Evolutionary conservation across 148 eudicot species (phyloP).

Genomic region (Amaranthus cruentus): DNA sequence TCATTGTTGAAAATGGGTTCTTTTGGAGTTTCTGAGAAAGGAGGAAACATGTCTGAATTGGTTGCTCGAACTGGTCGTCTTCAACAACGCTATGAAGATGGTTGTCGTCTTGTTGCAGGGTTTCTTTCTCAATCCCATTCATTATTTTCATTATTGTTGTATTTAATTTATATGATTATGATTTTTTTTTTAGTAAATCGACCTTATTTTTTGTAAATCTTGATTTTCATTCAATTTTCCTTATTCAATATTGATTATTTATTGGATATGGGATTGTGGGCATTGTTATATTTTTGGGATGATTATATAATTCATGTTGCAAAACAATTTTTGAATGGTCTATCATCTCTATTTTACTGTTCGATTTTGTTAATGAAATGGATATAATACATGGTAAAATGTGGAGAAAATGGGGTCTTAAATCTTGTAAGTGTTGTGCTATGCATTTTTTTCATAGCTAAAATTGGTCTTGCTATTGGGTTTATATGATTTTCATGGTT

Average conservation of each 20-base stretch:
- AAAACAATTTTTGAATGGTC: background rate
- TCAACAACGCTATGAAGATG: slow-evolving; percentile 73
- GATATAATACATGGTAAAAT: background rate
- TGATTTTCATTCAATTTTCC: too few species aligned
- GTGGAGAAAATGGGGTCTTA: background rate
- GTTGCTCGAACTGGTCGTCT: slow-evolving; percentile 88
- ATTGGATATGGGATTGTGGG: too few species aligned
- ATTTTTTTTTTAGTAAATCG: background rate
- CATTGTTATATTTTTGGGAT: too few species aligned
- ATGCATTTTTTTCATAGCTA: background rate
- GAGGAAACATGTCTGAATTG: slow-evolving; percentile 67
- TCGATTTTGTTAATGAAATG: background rate
- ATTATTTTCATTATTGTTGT: background rate
- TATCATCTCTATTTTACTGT: background rate
- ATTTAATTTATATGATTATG: background rate
- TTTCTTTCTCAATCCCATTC: slow-evolving; percentile 14
- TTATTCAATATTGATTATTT: too few species aligned
- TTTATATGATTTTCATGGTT: background rate
- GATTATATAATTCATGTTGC: too few species aligned
- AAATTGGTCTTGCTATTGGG: background rate
- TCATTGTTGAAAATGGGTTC: slow-evolving; percentile 15
- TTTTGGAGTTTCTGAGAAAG: slow-evolving; percentile 21
- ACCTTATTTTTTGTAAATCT: too few species aligned
- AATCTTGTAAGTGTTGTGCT: too few species aligned
- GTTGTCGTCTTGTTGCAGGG: slow-evolving; percentile 88